Percentiles rank a stretch among this genome's conserved stretches.
These are phyloP conservation scores for Penicillium ucsense DNA, from an alignment of 495 filamentous ascomycete species.

Conservation along the genomic window DNA sequence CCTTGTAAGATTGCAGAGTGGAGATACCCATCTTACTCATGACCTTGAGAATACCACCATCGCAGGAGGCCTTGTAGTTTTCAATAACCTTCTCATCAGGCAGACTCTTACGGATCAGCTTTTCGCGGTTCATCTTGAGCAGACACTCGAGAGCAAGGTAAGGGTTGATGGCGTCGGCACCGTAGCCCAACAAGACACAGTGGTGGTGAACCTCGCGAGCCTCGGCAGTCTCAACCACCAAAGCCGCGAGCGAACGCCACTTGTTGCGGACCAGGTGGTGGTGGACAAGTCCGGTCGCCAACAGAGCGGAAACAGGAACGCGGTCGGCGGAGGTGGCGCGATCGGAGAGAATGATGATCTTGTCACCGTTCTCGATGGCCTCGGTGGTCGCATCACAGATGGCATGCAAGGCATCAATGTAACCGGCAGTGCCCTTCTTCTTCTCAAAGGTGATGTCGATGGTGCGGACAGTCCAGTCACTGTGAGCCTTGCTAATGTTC, in stretches of 20 bases:
- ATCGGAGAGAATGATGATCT: slow-evolving; percentile 85
- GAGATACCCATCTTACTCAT: slow-evolving; percentile 99
- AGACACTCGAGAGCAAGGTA: slow-evolving; percentile 98
- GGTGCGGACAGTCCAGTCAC: slow-evolving; percentile 81
- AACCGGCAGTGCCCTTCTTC: slow-evolving; percentile 71
- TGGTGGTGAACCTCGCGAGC: slow-evolving; percentile 98
- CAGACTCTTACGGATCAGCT: slow-evolving; percentile 83
- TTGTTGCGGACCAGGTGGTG: slow-evolving; percentile 96
- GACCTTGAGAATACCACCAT: slow-evolving; percentile 97
- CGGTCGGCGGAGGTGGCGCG: slow-evolving; percentile 76
- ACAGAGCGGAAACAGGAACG: slow-evolving; percentile 76
- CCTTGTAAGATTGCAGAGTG: slow-evolving; percentile 96
- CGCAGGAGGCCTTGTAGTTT: slow-evolving; percentile 97
- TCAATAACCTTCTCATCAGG: slow-evolving; percentile 76
- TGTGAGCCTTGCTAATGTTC: slow-evolving; percentile 64
- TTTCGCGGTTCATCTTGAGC: slow-evolving; percentile 95
- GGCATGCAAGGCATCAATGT: slow-evolving; percentile 77
- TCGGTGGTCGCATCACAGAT: slow-evolving; percentile 84
- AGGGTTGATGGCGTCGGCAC: slow-evolving; percentile 91
- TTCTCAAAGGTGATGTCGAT: slow-evolving; percentile 98
- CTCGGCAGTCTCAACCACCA: slow-evolving; percentile 91
- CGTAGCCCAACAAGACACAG: slow-evolving; percentile 95
- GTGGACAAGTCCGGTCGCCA: slow-evolving; percentile 92
- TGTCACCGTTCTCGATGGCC: slow-evolving; percentile 75
- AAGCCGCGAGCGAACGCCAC: slow-evolving; percentile 81